Evolutionary conservation across 345 rosid species (phyloP).

Genomic region (Brassica cretica): DNA sequence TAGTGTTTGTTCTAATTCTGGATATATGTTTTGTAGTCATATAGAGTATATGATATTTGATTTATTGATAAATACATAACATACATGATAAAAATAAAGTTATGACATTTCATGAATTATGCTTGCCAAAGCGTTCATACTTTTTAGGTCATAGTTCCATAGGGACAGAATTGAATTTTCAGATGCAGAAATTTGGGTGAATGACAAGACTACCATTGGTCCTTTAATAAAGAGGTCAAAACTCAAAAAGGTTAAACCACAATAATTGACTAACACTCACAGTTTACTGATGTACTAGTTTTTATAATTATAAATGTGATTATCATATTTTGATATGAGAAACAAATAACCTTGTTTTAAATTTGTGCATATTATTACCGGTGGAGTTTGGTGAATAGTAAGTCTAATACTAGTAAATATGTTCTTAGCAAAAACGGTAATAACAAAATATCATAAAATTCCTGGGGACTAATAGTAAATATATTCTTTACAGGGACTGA

Average conservation of each 20-base stretch:
- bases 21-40: not conserved
- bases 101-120: not conserved
- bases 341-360: not conserved
- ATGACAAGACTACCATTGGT: conserved; percentile 33
- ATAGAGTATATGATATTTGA: not conserved
- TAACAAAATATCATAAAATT: not conserved
- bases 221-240: not conserved
- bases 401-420: not conserved
- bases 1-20: not conserved
- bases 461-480: not conserved
- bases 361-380: not conserved
- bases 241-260: conserved; percentile 13
- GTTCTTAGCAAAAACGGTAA: not conserved
- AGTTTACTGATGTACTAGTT: not conserved
- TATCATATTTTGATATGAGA: not conserved
- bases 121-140: conserved; percentile 6
- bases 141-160: not conserved
- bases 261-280: not conserved
- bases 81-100: not conserved
- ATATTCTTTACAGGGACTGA: not conserved
- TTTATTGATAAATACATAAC: not conserved
- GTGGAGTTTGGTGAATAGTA: not conserved
- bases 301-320: not conserved
- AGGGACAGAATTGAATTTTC: conserved; percentile 23
- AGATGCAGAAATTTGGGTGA: conserved; percentile 14